Evolutionary conservation across 2,329 filamentous ascomycete species (phyloP), one percentile per base, ranked within the genome.

Genomic region (Trichoderma koningiopsis): DNA sequence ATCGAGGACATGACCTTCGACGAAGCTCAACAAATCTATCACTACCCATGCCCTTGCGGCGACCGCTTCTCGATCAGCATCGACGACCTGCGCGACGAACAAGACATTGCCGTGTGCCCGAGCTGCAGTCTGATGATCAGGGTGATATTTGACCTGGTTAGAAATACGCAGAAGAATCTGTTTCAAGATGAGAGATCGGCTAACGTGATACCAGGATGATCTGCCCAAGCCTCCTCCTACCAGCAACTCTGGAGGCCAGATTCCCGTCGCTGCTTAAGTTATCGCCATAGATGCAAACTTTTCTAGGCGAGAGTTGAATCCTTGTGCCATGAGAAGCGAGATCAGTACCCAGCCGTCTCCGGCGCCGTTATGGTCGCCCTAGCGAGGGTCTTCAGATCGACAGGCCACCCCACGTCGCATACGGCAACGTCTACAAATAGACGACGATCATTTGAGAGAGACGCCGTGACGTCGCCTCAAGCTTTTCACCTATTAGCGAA

Each of bases 1-100:
- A 97, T 98, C 83, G 95, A 98, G 81, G 96, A 99, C 82, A 97
- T 97, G 94, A 96, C 92, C 76, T 97, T 88, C 79, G 94, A 97
- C 80, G 83, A 89, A 58, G 85, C 86, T 4, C 87, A 94, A 52
- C 91, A 97, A 79, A 91, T 97, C 75, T 99, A 97, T 83, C 92
- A 95, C 82, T 97, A 97, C 80, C 96, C 96, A 16, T 99, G 96
- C 79, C 96, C 96, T 1, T 99, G 96, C 81, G 96, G 96, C 83
- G 96, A 99, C 83, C 89, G 92, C 70, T 99, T 99, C 83, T 92
- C 97, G 83, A 97, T 96, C 77, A 88, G 87, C 24, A 88, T 98
- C 68, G 88, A 86, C 68, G 94, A 98, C 79, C 84, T 99, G 75
- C 87, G 90, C 69, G 94, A 98, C 77, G 92, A 93, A 72, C 89